These are phyloP conservation scores for Bruguiera gymnorhiza DNA, from an alignment of 345 rosid genomes.

Conservation along the genomic window DNA sequence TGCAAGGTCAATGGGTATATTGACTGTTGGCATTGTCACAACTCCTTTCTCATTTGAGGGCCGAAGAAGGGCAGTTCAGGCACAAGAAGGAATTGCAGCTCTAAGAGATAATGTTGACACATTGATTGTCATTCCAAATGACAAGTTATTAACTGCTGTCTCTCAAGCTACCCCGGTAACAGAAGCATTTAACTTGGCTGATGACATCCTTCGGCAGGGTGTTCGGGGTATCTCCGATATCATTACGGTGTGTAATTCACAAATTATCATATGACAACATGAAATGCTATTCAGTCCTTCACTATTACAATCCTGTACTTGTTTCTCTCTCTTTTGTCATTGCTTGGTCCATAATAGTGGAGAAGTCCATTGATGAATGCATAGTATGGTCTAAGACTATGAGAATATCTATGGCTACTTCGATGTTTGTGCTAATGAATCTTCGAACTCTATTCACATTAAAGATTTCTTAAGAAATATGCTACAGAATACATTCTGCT, in stretches of 20 bases:
- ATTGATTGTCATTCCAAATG: constrained; percentile 91
- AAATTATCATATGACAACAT: constrained; percentile 1
- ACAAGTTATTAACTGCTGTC: constrained; percentile 89
- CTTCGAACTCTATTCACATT: no score
- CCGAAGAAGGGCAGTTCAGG: constrained; percentile 85
- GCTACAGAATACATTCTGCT: no score
- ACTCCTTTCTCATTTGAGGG: constrained; percentile 99
- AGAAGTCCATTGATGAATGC: not conserved
- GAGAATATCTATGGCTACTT: no score
- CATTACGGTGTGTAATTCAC: constrained; percentile 56
- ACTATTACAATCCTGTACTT: not conserved
- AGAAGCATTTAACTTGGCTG: constrained; percentile 95
- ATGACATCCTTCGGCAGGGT: constrained; percentile 95
- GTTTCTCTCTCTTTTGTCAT: constrained; percentile 4
- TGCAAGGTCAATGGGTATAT: constrained; percentile 93
- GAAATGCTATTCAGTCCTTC: constrained; percentile 1
- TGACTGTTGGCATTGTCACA: constrained; percentile 94
- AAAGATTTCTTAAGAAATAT: no score
- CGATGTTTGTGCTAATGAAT: no score
- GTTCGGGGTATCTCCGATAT: constrained; percentile 98
- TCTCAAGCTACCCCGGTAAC: constrained; percentile 89
- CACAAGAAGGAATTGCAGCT: constrained; percentile 95
- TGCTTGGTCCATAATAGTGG: not conserved
- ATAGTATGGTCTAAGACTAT: not conserved
- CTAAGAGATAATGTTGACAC: constrained; percentile 96